These are phyloP conservation scores for Neofusicoccum ribis DNA, from an alignment of 2,329 filamentous ascomycete species.

Conservation along the genomic window DNA sequence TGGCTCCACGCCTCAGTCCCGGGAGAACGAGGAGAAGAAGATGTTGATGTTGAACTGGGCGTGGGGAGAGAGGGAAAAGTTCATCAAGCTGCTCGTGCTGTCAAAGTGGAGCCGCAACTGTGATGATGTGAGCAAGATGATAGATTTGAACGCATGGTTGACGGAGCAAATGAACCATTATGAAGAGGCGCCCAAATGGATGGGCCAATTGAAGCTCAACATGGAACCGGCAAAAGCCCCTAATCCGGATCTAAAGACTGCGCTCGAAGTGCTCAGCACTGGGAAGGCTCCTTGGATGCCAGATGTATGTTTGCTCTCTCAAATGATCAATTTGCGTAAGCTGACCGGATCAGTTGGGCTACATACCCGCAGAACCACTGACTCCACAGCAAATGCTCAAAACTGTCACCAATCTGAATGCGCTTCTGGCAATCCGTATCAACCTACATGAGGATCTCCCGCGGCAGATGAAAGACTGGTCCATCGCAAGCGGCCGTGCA, in stretches of 20 bases:
- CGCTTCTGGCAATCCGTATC: slow-evolving; percentile 77
- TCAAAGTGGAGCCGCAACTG: slow-evolving; percentile 85
- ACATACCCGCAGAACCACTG: slow-evolving; percentile 71
- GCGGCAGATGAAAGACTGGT: slow-evolving; percentile 72
- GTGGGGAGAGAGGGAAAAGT: slow-evolving; percentile 77
- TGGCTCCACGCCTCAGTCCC: slow-evolving; percentile 45
- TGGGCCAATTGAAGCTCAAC: slow-evolving; percentile 70
- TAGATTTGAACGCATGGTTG: slow-evolving; percentile 80
- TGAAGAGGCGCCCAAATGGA: slow-evolving; percentile 55
- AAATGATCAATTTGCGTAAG: slow-evolving; percentile 15
- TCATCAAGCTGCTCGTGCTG: slow-evolving; percentile 89
- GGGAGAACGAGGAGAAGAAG: slow-evolving; percentile 75
- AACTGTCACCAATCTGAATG: slow-evolving; percentile 79
- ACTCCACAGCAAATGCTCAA: slow-evolving; percentile 71
- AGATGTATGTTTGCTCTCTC: slow-evolving; percentile 57
- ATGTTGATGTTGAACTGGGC: slow-evolving; percentile 72
- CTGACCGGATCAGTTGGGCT: slow-evolving; percentile 60
- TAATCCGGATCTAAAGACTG: slow-evolving; percentile 88
- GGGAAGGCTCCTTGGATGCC: slow-evolving; percentile 78
- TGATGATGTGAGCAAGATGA: slow-evolving; percentile 78
- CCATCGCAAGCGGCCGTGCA: slow-evolving; percentile 79
- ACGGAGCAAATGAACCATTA: slow-evolving; percentile 33
- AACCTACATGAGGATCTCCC: slow-evolving; percentile 84
- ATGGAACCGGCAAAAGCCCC: slow-evolving; percentile 74
- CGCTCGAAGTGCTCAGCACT: slow-evolving; percentile 78